Base-by-base conservation (phyloP, 2,329 filamentous ascomycete species). In the Setomelanomma holmii region DNA sequence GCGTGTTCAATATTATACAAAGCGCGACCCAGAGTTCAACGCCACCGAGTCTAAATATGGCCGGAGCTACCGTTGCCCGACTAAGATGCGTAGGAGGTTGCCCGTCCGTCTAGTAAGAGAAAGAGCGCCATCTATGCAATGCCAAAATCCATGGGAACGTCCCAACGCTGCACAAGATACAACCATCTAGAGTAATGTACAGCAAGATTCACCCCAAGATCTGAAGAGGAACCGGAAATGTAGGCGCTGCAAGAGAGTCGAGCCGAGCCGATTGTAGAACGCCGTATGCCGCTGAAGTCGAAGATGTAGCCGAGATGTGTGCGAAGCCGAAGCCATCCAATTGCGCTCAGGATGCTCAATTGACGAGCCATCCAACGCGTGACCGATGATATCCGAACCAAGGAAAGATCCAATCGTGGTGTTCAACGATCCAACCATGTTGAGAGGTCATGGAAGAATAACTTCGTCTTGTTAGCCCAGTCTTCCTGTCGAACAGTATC, bases 131-230 rank as follows among this genome's bases (percentile, higher is more conserved):
- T 56, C 49, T 61, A 65, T 55, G 47, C 49, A 52, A 36, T 24
- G 7, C 39, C 50, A 22, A 55, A 61, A 41, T 44, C 34, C 35
- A 21, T 17, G 40, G 41, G 49, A 49, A 24, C 45, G 41, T 38
- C 35, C 41, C 45, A 19, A 24, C 36, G 51, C 55, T 57, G 45
- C 22, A 40, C 53, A 58, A 51, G 47, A 45, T 56, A 57, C 53
- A 54, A 27, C 27, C 49, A 36, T 53, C 51, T 55, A 41, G 56
- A 24, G 14, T 45, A 40, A 33, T 55, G 47, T 49, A 55, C 53
- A 60, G 39, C 39, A 36, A 55, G 55, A 49, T 40, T 8, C 21
- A 49, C 36, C 33, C 53, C 42, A 57, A 59, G 58, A 43, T 61
- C 59, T 3, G 51, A 48, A 2, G 63, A 64, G 54, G 56, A 40